Conservation (phyloP, 192 early-diverging fungal species). For the Coemansia guatemalensis region DNA sequence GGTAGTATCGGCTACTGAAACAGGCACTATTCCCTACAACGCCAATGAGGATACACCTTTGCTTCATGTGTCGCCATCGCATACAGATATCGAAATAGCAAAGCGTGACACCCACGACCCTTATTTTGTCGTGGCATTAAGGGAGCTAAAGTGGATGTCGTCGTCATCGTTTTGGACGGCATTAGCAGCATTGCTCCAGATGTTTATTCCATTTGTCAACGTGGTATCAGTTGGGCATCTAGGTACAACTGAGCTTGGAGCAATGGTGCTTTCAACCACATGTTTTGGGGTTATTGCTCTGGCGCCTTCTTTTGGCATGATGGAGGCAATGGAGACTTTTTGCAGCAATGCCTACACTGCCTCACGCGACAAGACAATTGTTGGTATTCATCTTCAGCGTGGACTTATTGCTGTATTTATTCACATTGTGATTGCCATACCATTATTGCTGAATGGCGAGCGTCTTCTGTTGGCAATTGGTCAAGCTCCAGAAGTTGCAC, state of each 20-base stretch:
- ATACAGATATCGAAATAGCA: slow-evolving; percentile 26
- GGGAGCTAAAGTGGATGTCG: slow-evolving; percentile 39
- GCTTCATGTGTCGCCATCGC: slow-evolving; percentile 35
- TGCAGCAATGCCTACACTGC: slow-evolving; percentile 65
- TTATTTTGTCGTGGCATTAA: slow-evolving; percentile 18
- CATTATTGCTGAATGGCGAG: slow-evolving; percentile 67
- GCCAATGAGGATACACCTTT: slow-evolving; percentile 14
- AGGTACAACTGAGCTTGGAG: slow-evolving; percentile 62
- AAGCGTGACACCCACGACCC: slow-evolving; percentile 34
- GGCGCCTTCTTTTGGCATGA: slow-evolving; percentile 63
- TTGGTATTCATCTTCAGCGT: slow-evolving; percentile 69
- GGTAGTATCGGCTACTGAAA: slow-evolving; percentile 10
- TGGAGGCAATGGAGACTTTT: slow-evolving; percentile 66
- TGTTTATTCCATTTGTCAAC: slow-evolving; percentile 62
- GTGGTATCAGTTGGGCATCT: too few relatives aligned
- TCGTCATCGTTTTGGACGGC: slow-evolving; percentile 35
- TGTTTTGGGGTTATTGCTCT: slow-evolving; percentile 33
- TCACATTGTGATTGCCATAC: slow-evolving; percentile 65
- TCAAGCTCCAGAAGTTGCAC: slow-evolving; percentile 71
- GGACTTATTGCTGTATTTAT: slow-evolving; percentile 68
- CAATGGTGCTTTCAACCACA: slow-evolving; percentile 63
- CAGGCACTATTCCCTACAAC: slow-evolving; percentile 10
- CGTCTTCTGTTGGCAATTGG: slow-evolving; percentile 62
- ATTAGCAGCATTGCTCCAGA: slow-evolving; percentile 53
- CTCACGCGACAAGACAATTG: slow-evolving; percentile 55